phyloP scores from a whole-genome alignment of 306 rosid genomes.

The Pterocarpus santalinus region DNA sequence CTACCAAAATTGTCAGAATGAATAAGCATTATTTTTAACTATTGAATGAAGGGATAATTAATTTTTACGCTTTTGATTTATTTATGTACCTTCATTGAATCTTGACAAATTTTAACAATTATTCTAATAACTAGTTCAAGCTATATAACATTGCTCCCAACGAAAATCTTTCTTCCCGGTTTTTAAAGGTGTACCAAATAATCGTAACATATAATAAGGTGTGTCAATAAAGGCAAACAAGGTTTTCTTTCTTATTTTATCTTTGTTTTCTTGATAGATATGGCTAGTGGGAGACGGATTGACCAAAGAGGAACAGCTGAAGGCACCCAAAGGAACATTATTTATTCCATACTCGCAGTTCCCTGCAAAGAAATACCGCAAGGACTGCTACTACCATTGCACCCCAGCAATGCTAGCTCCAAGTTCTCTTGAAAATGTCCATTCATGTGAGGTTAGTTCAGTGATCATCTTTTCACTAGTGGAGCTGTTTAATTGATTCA shows the following conservation, averaged over 20 bases:
- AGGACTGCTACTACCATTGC: constrained; percentile 71
- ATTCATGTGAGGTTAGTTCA: constrained; percentile 80
- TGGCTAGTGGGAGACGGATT: constrained; percentile 88
- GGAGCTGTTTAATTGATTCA: not conserved
- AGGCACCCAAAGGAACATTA: constrained; percentile 75
- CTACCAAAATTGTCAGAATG: no score
- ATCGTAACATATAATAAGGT: no score
- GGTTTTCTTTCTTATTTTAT: not conserved
- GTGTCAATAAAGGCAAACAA: not conserved
- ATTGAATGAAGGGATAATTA: no score
- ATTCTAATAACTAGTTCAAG: no score
- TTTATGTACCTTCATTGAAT: no score
- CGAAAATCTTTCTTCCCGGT: no score
- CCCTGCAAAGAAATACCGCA: constrained; percentile 69
- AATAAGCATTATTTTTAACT: no score
- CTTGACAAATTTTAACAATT: no score
- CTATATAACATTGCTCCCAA: no score
- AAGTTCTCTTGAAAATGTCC: constrained; percentile 58
- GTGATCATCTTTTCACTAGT: not conserved
- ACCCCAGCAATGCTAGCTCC: constrained; percentile 80
- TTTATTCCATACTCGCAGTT: constrained; percentile 84
- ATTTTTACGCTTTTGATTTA: no score
- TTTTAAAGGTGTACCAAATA: no score
- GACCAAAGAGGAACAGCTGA: constrained; percentile 62
- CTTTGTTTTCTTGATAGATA: constrained; percentile 33